These are phyloP conservation scores for Cardamine chenopodiifolia DNA, from an alignment of 345 rosid species.

Conservation along the genomic window DNA sequence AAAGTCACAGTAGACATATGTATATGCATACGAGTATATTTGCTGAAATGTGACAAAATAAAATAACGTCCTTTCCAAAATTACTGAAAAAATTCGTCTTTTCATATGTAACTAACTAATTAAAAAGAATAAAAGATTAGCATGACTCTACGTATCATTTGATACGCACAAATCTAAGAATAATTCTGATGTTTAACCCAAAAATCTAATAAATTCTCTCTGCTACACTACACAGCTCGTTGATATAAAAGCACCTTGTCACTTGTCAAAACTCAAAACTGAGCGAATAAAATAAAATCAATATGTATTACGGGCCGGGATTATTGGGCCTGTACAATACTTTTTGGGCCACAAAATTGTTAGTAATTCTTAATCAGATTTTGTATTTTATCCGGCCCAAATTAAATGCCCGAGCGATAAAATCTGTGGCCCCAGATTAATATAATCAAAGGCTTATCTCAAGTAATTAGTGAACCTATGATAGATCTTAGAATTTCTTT, in stretches of 20 bases:
- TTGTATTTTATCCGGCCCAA: neutral
- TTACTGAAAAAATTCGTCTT: neutral
- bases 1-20: conserved; percentile 33
- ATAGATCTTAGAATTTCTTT: too few relatives aligned
- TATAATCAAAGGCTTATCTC: too few relatives aligned
- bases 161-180: neutral
- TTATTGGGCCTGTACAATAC: neutral
- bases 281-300: neutral
- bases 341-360: neutral
- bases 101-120: neutral
- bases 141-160: neutral
- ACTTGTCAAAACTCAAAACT: neutral
- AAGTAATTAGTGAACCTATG: too few relatives aligned
- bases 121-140: neutral
- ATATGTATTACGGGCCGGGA: neutral
- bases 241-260: neutral
- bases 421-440: too few relatives aligned
- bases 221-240: neutral
- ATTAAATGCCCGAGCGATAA: too few relatives aligned
- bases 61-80: neutral
- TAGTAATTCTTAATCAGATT: neutral
- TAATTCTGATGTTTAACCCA: neutral
- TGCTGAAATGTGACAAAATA: neutral
- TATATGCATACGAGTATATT: neutral
- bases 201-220: neutral